Conservation (phyloP, 108 stramenopile species). For the Cyclotella kingstonii region DNA sequence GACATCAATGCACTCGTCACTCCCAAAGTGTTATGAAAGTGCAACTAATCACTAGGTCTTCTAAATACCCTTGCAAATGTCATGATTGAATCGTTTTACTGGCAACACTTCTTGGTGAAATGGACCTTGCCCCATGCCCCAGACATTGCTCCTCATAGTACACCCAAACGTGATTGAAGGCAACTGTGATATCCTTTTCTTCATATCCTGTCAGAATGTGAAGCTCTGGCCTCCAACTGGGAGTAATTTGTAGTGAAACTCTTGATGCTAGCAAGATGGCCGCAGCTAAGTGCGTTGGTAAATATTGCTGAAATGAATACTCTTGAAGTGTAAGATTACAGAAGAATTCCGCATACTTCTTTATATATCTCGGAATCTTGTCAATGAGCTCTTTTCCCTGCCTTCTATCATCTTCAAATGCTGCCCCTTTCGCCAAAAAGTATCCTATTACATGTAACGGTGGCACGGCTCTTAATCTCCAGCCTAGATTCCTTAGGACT, state of each 20-base stretch:
- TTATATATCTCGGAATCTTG: constrained; percentile 90
- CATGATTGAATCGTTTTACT: constrained; percentile 15
- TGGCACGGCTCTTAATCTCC: constrained; percentile 81
- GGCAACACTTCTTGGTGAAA: constrained; percentile 79
- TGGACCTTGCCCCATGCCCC: constrained; percentile 77
- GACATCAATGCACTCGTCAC: neutral
- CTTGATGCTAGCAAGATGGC: constrained; percentile 81
- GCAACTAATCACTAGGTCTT: no score
- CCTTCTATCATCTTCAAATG: constrained; percentile 80
- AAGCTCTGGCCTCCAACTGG: constrained; percentile 79
- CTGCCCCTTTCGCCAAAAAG: constrained; percentile 75
- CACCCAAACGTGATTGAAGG: constrained; percentile 81
- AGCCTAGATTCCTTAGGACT: constrained; percentile 70
- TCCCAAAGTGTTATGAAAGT: no score
- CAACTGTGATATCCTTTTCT: constrained; percentile 62
- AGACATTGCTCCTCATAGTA: constrained; percentile 92
- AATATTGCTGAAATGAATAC: constrained; percentile 86
- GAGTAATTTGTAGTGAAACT: constrained; percentile 76
- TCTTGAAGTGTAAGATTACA: constrained; percentile 92
- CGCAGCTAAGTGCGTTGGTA: constrained; percentile 82
- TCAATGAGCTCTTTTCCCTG: constrained; percentile 80
- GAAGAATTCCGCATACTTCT: constrained; percentile 94
- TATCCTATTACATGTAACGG: constrained; percentile 81
- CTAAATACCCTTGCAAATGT: no score
- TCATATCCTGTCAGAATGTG: constrained; percentile 71